phyloP scores from a whole-genome alignment of 345 rosid genomes.

The Bruguiera parviflora region DNA sequence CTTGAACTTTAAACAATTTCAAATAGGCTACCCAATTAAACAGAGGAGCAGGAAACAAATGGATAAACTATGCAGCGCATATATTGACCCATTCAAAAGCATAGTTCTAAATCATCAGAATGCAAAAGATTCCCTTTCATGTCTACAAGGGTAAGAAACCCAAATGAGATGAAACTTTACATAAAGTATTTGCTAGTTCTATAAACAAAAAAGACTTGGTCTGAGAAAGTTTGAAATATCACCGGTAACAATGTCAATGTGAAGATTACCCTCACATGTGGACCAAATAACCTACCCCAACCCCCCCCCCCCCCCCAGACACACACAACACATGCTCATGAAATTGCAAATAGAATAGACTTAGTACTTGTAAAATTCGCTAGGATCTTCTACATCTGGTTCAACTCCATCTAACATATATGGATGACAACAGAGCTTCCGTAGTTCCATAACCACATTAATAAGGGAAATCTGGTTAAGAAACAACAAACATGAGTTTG shows the following conservation, averaged over 20 bases:
- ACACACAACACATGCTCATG: neutral
- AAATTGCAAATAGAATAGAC: conserved; percentile 1
- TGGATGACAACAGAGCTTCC: conserved; percentile 99
- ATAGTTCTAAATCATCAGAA: neutral
- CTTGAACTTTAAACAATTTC: too few relatives aligned
- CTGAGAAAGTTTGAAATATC: neutral
- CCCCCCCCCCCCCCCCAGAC: neutral
- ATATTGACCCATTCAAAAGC: neutral
- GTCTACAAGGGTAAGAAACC: neutral
- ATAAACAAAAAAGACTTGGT: neutral
- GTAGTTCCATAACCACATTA: conserved; percentile 97
- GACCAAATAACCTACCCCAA: too few relatives aligned
- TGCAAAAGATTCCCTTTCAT: neutral
- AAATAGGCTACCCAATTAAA: too few relatives aligned
- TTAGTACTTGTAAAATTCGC: conserved; percentile 73
- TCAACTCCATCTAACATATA: conserved; percentile 97
- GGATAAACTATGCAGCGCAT: neutral
- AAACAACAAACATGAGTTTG: conserved; percentile 23
- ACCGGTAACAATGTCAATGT: too few relatives aligned
- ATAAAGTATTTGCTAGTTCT: neutral
- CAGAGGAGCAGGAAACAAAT: neutral
- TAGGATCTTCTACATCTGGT: conserved; percentile 58
- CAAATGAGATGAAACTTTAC: neutral
- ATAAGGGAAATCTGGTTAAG: conserved; percentile 78
- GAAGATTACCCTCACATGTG: too few relatives aligned